Conservation (phyloP, 2,329 filamentous ascomycete species). For the Verticillium alfalfae region DNA sequence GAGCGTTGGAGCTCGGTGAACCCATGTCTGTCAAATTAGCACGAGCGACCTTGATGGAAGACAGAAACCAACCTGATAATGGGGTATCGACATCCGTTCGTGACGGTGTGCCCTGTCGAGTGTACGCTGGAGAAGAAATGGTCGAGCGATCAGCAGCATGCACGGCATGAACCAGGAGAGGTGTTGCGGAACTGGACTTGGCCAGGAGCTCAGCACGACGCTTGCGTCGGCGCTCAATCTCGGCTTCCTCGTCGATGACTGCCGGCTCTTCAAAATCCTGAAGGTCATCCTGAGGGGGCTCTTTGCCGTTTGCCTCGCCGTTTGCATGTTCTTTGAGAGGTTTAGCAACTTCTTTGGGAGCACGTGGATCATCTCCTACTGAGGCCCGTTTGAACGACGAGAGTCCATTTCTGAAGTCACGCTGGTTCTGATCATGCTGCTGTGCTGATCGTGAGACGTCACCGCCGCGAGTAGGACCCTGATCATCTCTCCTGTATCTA, state of each 20-base stretch:
- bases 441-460: conserved; percentile 21
- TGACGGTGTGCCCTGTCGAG: conserved; percentile 36
- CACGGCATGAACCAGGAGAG: conserved; percentile 70
- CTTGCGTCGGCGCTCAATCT: conserved; percentile 80
- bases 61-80: conserved; percentile 38
- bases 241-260: conserved; percentile 71
- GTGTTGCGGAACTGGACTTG: conserved; percentile 70
- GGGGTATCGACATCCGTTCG: conserved; percentile 34
- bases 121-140: conserved; percentile 47
- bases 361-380: conserved; percentile 52
- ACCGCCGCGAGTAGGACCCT: conserved; percentile 16
- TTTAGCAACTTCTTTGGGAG: conserved; percentile 63
- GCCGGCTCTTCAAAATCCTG: conserved; percentile 48
- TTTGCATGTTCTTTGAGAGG: conserved; percentile 53
- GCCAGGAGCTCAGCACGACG: conserved; percentile 79
- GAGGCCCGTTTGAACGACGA: conserved; percentile 60
- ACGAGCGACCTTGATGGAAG: not conserved
- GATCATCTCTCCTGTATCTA: conserved; percentile 23
- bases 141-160: conserved; percentile 52
- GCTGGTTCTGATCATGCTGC: conserved; percentile 42
- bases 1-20: conserved; percentile 39
- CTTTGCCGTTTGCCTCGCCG: conserved; percentile 12
- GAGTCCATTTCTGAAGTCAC: conserved; percentile 45
- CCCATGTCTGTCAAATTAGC: conserved; percentile 20
- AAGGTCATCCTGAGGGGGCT: conserved; percentile 25